phyloP scores from a whole-genome alignment of 345 rosid species.

The rapeseed (Brassica napus) region Da-Ae NC_063450.1:33269501-33270000 shows the following conservation, averaged over 20 bases:
- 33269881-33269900: neutral
- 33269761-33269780: conserved; percentile 13
- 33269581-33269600: neutral
- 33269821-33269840: conserved; percentile 91
- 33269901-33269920: conserved; percentile 5
- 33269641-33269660: conserved; percentile 91
- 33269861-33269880: conserved; percentile 21
- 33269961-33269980: conserved; percentile 93
- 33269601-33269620: neutral
- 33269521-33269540: conserved; percentile 80
- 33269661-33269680: conserved; percentile 96
- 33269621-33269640: conserved; percentile 66
- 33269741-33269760: neutral
- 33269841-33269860: conserved; percentile 98
- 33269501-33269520: conserved; percentile 46
- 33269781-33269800: conserved; percentile 83
- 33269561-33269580: neutral
- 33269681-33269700: conserved; percentile 75
- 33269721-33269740: neutral
- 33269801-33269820: conserved; percentile 95
- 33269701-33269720: conserved; percentile 71
- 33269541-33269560: conserved; percentile 6
- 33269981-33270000: conserved; percentile 97
- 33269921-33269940: conserved; percentile 21
- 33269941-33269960: conserved; percentile 85